Percentiles rank a stretch among this genome's conserved stretches.
Conservation (phyloP, 768 basidiomycete species). For the Russula compacta region DNA sequence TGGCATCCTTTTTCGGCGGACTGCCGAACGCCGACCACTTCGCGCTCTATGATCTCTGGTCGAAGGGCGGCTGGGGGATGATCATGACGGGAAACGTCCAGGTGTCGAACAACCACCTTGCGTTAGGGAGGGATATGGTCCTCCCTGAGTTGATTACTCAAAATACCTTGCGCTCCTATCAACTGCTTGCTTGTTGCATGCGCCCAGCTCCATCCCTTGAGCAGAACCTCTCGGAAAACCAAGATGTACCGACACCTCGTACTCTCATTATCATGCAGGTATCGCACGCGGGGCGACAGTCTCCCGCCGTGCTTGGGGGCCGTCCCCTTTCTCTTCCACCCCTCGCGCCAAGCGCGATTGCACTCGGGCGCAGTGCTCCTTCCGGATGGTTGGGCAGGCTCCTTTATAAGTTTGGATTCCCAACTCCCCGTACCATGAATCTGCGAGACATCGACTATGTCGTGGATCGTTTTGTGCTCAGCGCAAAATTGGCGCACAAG, state of each 20-base stretch:
- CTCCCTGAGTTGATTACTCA: conserved; percentile 39
- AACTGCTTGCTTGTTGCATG: conserved; percentile 40
- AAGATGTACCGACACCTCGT: background rate
- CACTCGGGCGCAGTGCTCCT: conserved; percentile 31
- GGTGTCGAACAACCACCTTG: conserved; percentile 51
- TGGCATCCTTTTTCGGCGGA: conserved; percentile 56
- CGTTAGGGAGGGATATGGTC: conserved; percentile 65
- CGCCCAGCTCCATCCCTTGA: conserved; percentile 27
- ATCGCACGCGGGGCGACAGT: conserved; percentile 78
- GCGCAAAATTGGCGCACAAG: conserved; percentile 52
- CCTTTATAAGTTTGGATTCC: conserved; percentile 48
- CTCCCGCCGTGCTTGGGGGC: conserved; percentile 60
- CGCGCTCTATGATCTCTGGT: conserved; percentile 67
- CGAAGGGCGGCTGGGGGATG: conserved; percentile 75
- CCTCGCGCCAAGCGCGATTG: conserved; percentile 60
- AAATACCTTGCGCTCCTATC: conserved; percentile 42
- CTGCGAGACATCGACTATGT: conserved; percentile 49
- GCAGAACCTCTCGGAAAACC: background rate
- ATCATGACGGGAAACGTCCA: conserved; percentile 82
- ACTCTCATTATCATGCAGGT: conserved; percentile 58
- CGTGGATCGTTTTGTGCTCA: conserved; percentile 54
- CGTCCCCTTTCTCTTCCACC: conserved; percentile 52
- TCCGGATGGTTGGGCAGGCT: conserved; percentile 27
- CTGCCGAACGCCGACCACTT: conserved; percentile 59
- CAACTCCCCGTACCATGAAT: conserved; percentile 52